Evolutionary conservation across 2,329 filamentous ascomycete species (phyloP), one percentile per base, ranked within the genome.

Genomic region (Pseudonectria foliicola): DNA sequence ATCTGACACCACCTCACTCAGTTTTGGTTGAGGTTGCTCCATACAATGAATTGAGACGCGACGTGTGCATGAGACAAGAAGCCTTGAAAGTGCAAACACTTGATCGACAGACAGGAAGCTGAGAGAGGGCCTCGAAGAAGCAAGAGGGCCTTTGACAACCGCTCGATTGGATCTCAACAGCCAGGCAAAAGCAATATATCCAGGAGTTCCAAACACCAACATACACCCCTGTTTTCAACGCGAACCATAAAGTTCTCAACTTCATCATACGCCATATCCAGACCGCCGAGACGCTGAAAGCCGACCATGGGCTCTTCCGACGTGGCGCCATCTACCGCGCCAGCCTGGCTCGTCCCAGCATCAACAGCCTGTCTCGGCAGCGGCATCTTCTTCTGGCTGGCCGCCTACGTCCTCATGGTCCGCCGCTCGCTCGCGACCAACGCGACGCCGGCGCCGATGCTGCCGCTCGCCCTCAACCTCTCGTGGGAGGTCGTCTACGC

Each of bases 401-500:
- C 52, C 15, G 53, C 59, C 29, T 74, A 73, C 52, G 48, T 71
- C 29, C 59, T 74, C 43, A 67, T 71, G 57, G 56, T 61, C 10
- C 60, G 55, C 2, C 63, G 67, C 35, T 65, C 66, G 2, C 49
- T 69, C n/a, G 52, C 51, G 33, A 69, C 68, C 13, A 58, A 60
- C 25, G 66, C 66, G 4, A 73, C 70, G 43, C 61, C 68, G 25
- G 68, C 73, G 53, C 70, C 71, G 0, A 48, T 73, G 10, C 48
- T 71, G 31, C 61, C 66, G 1, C 63, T 74, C 8, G 62, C 63
- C 11, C 46, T 67, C 47, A 74, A 75, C 39, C 60, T 73, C 24
- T 63, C 63, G 2, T 74, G 71, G 70, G 70, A 75, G 46, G 50
- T 70, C 3, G 56, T 75, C 35, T 71, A 68, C 52, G 61, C 61